Base-by-base conservation (phyloP, 495 filamentous ascomycete genomes). In the Aspergillus homomorphus region DNA sequence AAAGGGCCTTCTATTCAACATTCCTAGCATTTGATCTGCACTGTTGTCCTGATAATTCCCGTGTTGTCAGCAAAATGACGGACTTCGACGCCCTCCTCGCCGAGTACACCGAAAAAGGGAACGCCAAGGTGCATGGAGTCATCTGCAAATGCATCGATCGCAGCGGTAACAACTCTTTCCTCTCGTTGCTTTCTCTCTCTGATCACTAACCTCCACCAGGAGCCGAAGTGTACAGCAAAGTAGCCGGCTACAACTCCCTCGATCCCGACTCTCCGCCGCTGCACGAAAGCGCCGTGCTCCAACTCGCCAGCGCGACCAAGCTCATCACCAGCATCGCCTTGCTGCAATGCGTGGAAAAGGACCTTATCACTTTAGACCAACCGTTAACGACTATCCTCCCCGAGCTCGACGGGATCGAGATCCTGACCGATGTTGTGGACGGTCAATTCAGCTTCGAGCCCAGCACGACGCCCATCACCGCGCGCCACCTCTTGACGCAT, bases 311-410 rank as follows among this genome's bases (percentile, higher is more conserved):
- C 46, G 56, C 53, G 10, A 65, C 63, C 18, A 65, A 65, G 46
- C 60, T 65, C 20, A 53, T 65, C 41, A 53, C 60, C 26, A 50
- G 18, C 50, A 65, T 65, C 42, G 60, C 22, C 3, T 5, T 48
- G 3, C 63, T 85, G 10, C 73, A 80, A 64, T 80, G 78, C 60
- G 75, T 84, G 16, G 79, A 83, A 15, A 67, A 73, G 10, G 75
- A 73, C 2, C 66, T 72, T 0, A 49, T 84, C 6, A 63, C 62
- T 2, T 64, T 85, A 1, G 70, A 74, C 24, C 68, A 66, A 8
- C 73, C 80, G 30, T 54, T 82, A 0, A 67, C 70, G 3, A n/a
- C 33, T 2, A 52, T 75, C 21, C 59, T 73, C 6, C 79, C 80
- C 0, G 77, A 80, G 18, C 66, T 82, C 1, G 63, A 67, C 8